Base-by-base conservation (phyloP, 441 rosid genomes). In the Pelargonium myrrhifolium region DNA sequence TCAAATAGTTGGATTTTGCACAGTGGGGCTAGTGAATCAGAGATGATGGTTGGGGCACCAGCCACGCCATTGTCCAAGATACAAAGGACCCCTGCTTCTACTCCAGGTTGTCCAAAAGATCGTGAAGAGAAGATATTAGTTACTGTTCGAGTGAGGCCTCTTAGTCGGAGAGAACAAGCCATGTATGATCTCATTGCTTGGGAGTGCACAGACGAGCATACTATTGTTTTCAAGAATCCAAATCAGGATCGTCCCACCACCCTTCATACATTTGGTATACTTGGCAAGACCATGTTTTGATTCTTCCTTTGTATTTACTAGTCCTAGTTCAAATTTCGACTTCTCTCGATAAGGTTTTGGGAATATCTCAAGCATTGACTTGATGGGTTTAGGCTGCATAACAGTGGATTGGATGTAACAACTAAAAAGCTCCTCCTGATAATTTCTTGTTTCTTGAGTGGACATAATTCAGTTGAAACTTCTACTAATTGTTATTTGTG, bases 101-200 rank as follows among this genome's bases (percentile, higher is more conserved):
- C 97, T 1, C 90, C 96, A 0, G 86, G 89, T 67, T 89, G 87
- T 39, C 64, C 86, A 1, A 85, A 72, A 76, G 79, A 65, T 47
- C 81, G 84, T 3, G 98, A 93, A 78, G 98, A 90, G 84, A 93
- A 87, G 77, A 93, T 93, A 70, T 72, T 87, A 68, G 98, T 93
- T 12, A 90, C 97, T 0, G 95, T 90, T 22, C 77, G 97, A 67
- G 74, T 90, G 62, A 82, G 98, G 83, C 97, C 97, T 9, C 70
- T 93, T 70, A 90, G 78, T 78, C 75, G 92, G 76, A 85, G 82
- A 77, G 98, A 93, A 72, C 98, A 85, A 70, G 89, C 95, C 8
- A 66, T 87, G 75, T 93, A 90, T 66, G 97, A 90, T 78, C 96
- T 93, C 69, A 78, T 93, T 58, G 96, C 98, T 10, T 93, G 97